These are phyloP conservation scores for Penicillium sp. DNA, from an alignment of 2,329 filamentous ascomycete species.

Conservation along the genomic window DNA sequence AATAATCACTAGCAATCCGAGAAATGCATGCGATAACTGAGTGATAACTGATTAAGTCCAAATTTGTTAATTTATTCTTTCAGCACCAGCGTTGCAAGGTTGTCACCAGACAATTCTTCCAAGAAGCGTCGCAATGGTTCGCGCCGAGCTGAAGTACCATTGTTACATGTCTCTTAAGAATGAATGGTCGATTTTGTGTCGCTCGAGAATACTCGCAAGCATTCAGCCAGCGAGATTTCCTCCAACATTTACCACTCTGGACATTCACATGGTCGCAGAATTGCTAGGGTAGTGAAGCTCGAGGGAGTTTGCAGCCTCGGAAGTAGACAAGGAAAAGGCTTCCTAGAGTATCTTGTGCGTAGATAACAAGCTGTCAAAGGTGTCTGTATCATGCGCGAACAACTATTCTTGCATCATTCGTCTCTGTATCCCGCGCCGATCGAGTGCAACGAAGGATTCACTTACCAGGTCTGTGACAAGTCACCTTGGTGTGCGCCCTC, in stretches of 20 bases:
- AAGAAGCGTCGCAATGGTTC: background rate
- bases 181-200: conserved; percentile 52
- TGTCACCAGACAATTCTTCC: background rate
- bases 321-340: background rate
- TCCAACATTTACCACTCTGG: conserved; percentile 53
- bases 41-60: background rate
- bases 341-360: background rate
- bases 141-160: background rate
- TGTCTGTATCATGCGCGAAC: background rate
- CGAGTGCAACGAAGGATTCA: background rate
- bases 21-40: background rate
- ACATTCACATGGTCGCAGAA: conserved; percentile 6
- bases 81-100: background rate
- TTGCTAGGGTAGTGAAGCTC: background rate
- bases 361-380: background rate
- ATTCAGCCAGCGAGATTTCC: conserved; percentile 54
- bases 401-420: background rate
- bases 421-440: background rate
- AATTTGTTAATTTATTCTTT: background rate
- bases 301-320: background rate
- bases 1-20: background rate
- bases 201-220: conserved; percentile 53
- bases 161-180: conserved; percentile 50
- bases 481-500: too few species aligned
- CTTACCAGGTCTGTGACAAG: background rate